A percentile compares a stretch with the other conserved stretches of the same genome.
Conservation (phyloP, 805 yeast species). For the Myxozyma nipponensis region DNA sequence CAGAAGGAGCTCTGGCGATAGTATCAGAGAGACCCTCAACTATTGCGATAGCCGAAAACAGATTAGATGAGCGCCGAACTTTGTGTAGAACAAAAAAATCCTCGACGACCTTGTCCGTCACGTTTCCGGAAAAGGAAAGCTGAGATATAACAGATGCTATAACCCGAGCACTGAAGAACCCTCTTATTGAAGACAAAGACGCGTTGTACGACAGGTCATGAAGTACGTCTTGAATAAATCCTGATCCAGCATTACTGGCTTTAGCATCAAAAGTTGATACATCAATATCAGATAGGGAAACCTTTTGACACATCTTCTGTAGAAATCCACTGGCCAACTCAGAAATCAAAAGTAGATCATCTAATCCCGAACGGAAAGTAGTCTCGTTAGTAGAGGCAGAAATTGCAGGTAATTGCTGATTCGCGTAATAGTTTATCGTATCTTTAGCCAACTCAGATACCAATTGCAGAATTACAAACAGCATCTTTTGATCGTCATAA, state of each 20-base stretch:
- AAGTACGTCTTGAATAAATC: conserved; percentile 15
- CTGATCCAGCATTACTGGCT: not conserved
- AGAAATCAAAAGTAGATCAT: conserved; percentile 12
- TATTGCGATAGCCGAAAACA: conserved; percentile 12
- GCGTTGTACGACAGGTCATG: conserved; percentile 2
- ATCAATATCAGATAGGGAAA: conserved; percentile 4
- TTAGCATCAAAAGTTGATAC: conserved; percentile 3
- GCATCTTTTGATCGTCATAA: conserved; percentile 2
- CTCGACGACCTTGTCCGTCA: conserved; percentile 17
- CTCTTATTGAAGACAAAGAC: not conserved
- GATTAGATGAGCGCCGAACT: conserved; percentile 15
- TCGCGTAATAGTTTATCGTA: conserved; percentile 9
- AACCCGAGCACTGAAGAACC: conserved; percentile 22
- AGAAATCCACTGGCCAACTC: conserved; percentile 6
- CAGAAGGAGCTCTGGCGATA: conserved; percentile 38
- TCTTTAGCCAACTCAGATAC: conserved; percentile 22
- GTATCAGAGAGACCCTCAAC: conserved; percentile 35
- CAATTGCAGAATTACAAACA: conserved; percentile 11
- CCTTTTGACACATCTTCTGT: conserved; percentile 4
- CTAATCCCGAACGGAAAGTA: conserved; percentile 5
- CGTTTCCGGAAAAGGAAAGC: conserved; percentile 11
- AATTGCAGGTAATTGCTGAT: conserved; percentile 5
- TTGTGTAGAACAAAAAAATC: conserved; percentile 9
- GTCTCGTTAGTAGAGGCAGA: not conserved
- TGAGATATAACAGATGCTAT: conserved; percentile 6